Base-by-base conservation (phyloP, 441 rosid species). In the Pelargonium cotyledonis region DNA sequence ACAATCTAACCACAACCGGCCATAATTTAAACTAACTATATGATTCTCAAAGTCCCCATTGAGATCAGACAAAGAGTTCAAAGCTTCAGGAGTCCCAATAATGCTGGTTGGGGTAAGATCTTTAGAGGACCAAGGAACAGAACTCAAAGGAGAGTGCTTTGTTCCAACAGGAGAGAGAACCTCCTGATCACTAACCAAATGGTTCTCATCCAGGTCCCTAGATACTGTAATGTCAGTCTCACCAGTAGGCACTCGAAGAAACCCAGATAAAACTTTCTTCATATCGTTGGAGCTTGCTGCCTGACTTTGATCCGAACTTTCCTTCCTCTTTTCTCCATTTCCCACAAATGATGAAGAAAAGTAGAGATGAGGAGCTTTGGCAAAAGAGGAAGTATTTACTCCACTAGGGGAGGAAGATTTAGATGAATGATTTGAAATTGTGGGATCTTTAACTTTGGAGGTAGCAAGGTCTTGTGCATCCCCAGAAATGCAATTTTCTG, bases 401-500 rank as follows among this genome's bases (percentile, higher is more conserved):
- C 65, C 72, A 71, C 51, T 71, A 15, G 68, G 64, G 21, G 75
- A 16, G 47, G 71, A 74, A 67, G 80, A 67, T 73, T 76, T 84
- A 55, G 68, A 57, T 10, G 76, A 65, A 68, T 72, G 74, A 64
- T 75, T 73, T 57, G 85, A 74, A 63, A 77, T 79, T 44, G 57
- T 74, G 67, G 76, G 84, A 80, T 74, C 75, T 65, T 69, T 84
- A 74, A 73, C 74, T 71, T 76, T 81, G 73, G 85, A 64, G 65
- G 84, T 77, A 70, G 95, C 87, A 67, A 85, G 84, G 69, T 86
- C 94, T 72, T 77, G 70, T 68, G 90, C 89, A 71, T 88, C 89
- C 44, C 86, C 92, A 62, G 70, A 65, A 66, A 80, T 77, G 63
- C 80, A 86, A 46, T 71, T 79, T 70, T 81, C 84, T 47, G 94